phyloP scores from a whole-genome alignment of 2,329 filamentous ascomycete species.

The Capronia coronata region DNA sequence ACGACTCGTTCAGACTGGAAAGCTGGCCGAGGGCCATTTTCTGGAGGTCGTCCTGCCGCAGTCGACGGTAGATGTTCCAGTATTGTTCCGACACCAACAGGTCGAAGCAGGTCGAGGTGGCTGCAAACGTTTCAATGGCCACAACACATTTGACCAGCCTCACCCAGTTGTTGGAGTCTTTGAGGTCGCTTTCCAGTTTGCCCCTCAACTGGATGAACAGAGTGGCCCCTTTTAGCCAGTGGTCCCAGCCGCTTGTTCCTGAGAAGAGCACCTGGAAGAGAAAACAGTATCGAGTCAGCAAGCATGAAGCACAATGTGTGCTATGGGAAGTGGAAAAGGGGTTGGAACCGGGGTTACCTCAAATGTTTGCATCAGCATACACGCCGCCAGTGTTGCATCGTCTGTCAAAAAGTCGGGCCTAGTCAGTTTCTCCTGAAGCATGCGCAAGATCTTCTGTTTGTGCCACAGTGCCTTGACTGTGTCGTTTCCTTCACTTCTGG shows the following conservation, averaged over 20 bases:
- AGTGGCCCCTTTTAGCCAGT: neutral
- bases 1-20: neutral
- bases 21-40: neutral
- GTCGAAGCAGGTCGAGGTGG: neutral
- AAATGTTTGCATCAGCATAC: constrained; percentile 1
- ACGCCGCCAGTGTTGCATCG: neutral
- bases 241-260: neutral
- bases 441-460: neutral
- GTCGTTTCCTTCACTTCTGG: neutral
- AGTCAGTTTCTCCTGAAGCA: neutral
- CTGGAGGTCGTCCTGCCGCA: neutral
- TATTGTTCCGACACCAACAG: neutral
- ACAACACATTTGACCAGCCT: neutral
- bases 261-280: neutral
- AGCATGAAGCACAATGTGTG: too few relatives aligned
- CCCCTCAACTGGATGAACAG: constrained; percentile 1
- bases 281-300: neutral
- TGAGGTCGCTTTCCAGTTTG: neutral
- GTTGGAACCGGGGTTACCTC: too few relatives aligned
- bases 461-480: neutral
- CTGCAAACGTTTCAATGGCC: neutral
- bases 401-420: neutral
- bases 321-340: too few relatives aligned
- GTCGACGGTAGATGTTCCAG: constrained; percentile 1
- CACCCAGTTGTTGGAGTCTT: neutral